Evolutionary conservation across 2,329 filamentous ascomycete species (phyloP).

Genomic region (Dryadomyces quercus-mongolicae): DNA sequence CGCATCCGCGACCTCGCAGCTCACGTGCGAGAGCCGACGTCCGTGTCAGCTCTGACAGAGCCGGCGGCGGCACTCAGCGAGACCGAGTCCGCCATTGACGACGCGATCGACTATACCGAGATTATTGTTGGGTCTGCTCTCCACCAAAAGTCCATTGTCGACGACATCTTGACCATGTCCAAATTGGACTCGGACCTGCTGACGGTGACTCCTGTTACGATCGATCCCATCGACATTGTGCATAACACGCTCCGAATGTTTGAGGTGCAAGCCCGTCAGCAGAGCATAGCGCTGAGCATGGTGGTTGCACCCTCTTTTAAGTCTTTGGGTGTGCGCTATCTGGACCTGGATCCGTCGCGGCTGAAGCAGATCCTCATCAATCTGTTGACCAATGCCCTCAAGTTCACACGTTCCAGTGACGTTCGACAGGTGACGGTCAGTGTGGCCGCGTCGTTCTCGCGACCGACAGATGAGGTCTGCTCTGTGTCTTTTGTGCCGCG

Average conservation of each 20-base stretch:
- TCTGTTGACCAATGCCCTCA: conserved; percentile 68
- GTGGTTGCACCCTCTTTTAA: conserved; percentile 48
- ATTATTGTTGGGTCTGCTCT: conserved; percentile 68
- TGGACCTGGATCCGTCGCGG: conserved; percentile 58
- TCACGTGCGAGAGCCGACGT: neutral
- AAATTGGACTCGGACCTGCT: conserved; percentile 68
- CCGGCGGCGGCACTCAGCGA: neutral
- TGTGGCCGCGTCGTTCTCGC: conserved; percentile 29
- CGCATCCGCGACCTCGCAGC: conserved; percentile 24
- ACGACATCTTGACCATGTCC: conserved; percentile 60
- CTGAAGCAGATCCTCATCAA: conserved; percentile 73
- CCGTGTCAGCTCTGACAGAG: neutral
- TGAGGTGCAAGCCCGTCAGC: conserved; percentile 58
- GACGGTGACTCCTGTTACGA: conserved; percentile 57
- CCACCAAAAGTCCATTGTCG: conserved; percentile 70
- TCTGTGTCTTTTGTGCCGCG: conserved; percentile 51
- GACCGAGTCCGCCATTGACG: conserved; percentile 27
- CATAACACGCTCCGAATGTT: conserved; percentile 65
- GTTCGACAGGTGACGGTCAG: conserved; percentile 41
- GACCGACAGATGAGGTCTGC: conserved; percentile 27
- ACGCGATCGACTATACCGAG: conserved; percentile 60
- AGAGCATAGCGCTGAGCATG: conserved; percentile 55
- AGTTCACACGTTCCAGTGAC: conserved; percentile 58
- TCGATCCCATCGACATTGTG: conserved; percentile 55
- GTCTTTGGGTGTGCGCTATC: conserved; percentile 47